Percentiles rank a stretch among this genome's conserved stretches.
Conservation (phyloP, 108 stramenopile species). For the Bacterosira constricta region DNA sequence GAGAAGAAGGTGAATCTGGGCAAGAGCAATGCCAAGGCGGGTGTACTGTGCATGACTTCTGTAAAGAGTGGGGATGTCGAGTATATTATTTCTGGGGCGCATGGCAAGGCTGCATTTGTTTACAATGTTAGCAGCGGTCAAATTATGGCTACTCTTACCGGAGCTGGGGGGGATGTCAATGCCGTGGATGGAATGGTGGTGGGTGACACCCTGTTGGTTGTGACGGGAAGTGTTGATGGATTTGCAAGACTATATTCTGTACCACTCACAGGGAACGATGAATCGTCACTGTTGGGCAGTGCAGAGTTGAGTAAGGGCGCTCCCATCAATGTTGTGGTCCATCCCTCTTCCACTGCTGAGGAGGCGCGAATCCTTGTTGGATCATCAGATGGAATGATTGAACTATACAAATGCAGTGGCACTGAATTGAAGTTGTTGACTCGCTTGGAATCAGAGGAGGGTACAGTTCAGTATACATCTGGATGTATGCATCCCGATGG, state of each 20-base stretch:
- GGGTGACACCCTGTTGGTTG: conserved; percentile 20
- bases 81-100: conserved; percentile 67
- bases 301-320: conserved; percentile 6
- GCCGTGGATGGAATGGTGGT: conserved; percentile 24
- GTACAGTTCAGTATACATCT: conserved; percentile 45
- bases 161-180: conserved; percentile 17
- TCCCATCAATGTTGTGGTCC: conserved; percentile 46
- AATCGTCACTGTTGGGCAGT: background rate
- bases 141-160: conserved; percentile 48
- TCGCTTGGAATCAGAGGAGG: conserved; percentile 23
- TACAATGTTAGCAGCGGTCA: conserved; percentile 56
- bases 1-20: conserved; percentile 55
- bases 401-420: conserved; percentile 20
- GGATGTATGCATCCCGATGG: conserved; percentile 93
- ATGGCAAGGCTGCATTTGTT: conserved; percentile 72
- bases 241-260: conserved; percentile 16
- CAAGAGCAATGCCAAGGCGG: conserved; percentile 60
- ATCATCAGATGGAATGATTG: conserved; percentile 6
- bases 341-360: conserved; percentile 54
- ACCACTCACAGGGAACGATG: conserved; percentile 2
- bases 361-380: conserved; percentile 23
- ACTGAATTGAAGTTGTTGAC: conserved; percentile 19
- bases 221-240: conserved; percentile 28
- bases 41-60: conserved; percentile 36
- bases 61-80: conserved; percentile 9